Conservation (phyloP, 257 asterid genomes). For the Mentha longifolia region DNA sequence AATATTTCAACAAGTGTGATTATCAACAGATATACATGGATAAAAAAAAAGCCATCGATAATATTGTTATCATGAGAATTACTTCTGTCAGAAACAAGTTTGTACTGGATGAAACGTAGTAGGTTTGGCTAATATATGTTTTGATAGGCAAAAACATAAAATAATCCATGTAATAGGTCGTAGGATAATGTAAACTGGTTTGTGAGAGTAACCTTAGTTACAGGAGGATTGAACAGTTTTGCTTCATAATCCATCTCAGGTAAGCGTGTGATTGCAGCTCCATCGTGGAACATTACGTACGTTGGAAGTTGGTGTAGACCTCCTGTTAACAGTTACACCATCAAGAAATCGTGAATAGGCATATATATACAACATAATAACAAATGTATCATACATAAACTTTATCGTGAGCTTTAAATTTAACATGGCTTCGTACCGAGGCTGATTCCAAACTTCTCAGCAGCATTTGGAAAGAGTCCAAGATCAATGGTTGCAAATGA, state of each 20-base stretch:
- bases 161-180: no score
- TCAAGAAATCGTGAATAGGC: constrained; percentile 33
- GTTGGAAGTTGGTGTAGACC: constrained; percentile 80
- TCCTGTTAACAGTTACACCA: constrained; percentile 46
- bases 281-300: constrained; percentile 74
- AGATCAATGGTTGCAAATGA: constrained; percentile 91
- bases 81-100: not conserved
- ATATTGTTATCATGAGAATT: not conserved
- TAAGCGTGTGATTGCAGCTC: constrained; percentile 58
- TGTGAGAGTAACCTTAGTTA: constrained; percentile 63
- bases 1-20: constrained; percentile 22
- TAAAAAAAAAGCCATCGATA: not conserved
- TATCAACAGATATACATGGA: constrained; percentile 19
- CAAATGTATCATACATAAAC: not conserved
- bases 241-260: constrained; percentile 68
- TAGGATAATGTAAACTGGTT: not conserved
- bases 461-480: constrained; percentile 97
- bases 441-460: constrained; percentile 82
- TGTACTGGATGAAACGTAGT: not conserved
- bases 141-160: constrained; percentile 3
- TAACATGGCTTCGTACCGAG: constrained; percentile 55
- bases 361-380: constrained; percentile 6
- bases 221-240: constrained; percentile 55
- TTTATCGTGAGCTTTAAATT: constrained; percentile 12
- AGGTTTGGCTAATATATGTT: not conserved